Evolutionary conservation across 2,329 filamentous ascomycete genomes (phyloP).

Genomic region (Aspergillus melleus): DNA sequence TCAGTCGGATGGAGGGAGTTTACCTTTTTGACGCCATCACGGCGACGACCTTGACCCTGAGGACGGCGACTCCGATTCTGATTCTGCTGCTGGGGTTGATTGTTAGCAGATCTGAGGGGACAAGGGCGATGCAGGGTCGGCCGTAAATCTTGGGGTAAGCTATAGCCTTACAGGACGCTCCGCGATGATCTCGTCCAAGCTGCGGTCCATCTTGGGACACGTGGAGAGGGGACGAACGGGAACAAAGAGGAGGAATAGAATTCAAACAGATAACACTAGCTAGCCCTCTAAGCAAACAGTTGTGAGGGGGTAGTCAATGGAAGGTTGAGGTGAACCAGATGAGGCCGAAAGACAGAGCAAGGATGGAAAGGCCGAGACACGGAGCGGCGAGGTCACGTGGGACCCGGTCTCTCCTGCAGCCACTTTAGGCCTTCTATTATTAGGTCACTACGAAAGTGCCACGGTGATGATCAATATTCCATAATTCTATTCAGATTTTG

Average conservation of each 20-base stretch:
- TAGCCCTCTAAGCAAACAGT: not conserved
- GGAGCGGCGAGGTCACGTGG: not conserved
- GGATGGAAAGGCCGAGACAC: not conserved
- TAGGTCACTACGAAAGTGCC: not conserved
- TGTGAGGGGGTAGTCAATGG: slow-evolving; percentile 1
- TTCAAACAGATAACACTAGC: not conserved
- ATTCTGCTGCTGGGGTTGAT: slow-evolving; percentile 23
- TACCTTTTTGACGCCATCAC: slow-evolving; percentile 92
- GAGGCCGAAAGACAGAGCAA: not conserved
- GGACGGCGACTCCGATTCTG: slow-evolving; percentile 38
- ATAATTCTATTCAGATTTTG: slow-evolving; percentile 1
- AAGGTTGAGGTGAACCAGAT: not conserved
- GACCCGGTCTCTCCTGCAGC: not conserved
- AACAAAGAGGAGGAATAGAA: not conserved
- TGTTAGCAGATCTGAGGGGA: slow-evolving; percentile 16
- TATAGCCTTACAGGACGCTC: slow-evolving; percentile 56
- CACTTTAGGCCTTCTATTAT: not conserved
- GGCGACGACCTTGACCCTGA: slow-evolving; percentile 54
- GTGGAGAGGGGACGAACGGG: not conserved
- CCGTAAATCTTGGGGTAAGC: not conserved
- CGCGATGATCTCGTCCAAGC: slow-evolving; percentile 64
- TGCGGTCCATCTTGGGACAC: slow-evolving; percentile 57
- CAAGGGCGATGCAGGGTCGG: not conserved
- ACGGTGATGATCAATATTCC: not conserved
- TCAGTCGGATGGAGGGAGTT: slow-evolving; percentile 6